Evolutionary conservation across 805 yeast species (phyloP), one percentile per base, ranked within the genome.

Genomic region (Wickerhamomyces hampshirensis): DNA sequence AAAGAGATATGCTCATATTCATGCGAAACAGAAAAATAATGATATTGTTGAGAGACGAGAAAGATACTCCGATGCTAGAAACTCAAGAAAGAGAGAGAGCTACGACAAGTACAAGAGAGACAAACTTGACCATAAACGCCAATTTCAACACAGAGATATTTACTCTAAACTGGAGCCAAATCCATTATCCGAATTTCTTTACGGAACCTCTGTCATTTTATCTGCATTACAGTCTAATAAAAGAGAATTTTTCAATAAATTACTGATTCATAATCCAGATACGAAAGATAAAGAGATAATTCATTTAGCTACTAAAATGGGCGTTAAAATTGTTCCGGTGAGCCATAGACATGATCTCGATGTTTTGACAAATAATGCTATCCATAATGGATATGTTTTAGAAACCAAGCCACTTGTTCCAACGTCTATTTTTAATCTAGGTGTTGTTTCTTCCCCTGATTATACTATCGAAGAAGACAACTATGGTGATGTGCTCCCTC

Each of bases 311-410:
- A 58, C 66, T 28, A 60, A 65, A 18, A 40, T 36, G 7, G 46
- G 45, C 4, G 31, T 51, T 10, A 46, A 43, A 18, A 44, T 39
- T 1, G 43, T 34, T 0, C 18, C 33, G 3, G 55, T 40, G 6
- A 44, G 42, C 3, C 35, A 44, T 3, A 43, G 59, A 44, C 75
- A 74, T 44, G 78, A 74, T 21, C 58, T 87, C 47, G 80, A 84
- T 48, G 54, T 64, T 6, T 55, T 84, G 48, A 69, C 87, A 17
- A 66, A 72, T 19, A 73, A 78, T 47, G 89, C 79, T 6, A 85
- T 84, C 10, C 95, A 87, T 60, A 87, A 88, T 57, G 91, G 91
- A 13, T 68, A 77, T 18, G 91, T 84, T 1, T 53, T 85, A 33
- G 86, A 82, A 50, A 73, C 91, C 0, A 73, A 73, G 43, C 75